phyloP scores from a whole-genome alignment of 805 yeast species.

The Alloascoidea africana region DNA sequence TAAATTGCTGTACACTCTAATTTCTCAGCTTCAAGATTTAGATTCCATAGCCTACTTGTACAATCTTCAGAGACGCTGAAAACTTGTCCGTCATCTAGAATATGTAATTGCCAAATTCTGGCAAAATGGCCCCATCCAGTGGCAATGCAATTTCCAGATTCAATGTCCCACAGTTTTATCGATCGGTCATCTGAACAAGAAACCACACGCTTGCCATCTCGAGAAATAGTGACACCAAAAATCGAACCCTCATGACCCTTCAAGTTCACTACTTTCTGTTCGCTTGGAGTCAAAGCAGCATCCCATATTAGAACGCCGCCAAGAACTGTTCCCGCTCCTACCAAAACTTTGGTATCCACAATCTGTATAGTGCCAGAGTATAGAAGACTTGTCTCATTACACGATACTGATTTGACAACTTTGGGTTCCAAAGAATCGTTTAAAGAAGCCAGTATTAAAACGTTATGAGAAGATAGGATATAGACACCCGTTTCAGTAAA shows the following conservation, averaged over 20 bases:
- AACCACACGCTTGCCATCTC: constrained; percentile 36
- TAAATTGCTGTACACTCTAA: constrained; percentile 31
- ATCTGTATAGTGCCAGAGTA: constrained; percentile 73
- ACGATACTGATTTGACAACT: constrained; percentile 22
- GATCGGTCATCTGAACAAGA: constrained; percentile 94
- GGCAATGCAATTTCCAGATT: constrained; percentile 37
- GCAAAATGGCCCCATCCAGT: constrained; percentile 97
- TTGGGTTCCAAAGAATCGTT: constrained; percentile 11
- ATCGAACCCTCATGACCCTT: constrained; percentile 85
- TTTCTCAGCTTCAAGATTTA: constrained; percentile 12
- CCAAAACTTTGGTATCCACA: constrained; percentile 24
- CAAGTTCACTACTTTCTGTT: constrained; percentile 28
- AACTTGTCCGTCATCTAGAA: constrained; percentile 26
- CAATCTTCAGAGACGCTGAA: constrained; percentile 80
- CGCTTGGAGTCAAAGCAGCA: constrained; percentile 16
- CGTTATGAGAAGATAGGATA: constrained; percentile 71
- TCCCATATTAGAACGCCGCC: constrained; percentile 79
- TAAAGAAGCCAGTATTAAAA: constrained; percentile 22
- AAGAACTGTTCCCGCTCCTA: constrained; percentile 91
- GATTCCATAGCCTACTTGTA: constrained; percentile 67
- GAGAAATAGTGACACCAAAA: constrained; percentile 58
- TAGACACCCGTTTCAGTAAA: constrained; percentile 23
- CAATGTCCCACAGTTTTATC: constrained; percentile 56
- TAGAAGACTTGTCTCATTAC: constrained; percentile 65
- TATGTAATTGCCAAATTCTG: constrained; percentile 74